phyloP scores from a whole-genome alignment of 2,329 filamentous ascomycete genomes.

The Amesomyces nigricolor region DNA sequence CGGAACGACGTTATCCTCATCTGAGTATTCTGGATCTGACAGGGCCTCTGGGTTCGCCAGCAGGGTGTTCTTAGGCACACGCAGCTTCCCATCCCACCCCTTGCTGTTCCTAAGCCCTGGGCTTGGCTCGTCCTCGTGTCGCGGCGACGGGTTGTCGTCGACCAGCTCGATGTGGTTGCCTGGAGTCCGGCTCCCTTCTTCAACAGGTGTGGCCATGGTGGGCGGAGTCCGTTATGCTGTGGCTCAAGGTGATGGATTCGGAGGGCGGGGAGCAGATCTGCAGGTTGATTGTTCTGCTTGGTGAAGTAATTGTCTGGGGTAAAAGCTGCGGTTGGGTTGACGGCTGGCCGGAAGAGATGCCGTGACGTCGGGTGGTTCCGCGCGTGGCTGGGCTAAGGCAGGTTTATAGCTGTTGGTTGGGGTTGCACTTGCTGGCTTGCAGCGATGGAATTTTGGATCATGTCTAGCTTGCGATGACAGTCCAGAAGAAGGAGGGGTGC shows the following conservation, averaged over 20 bases:
- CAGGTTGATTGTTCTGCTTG: too few species aligned
- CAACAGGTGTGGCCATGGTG: slow-evolving; percentile 39
- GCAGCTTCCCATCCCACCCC: slow-evolving; percentile 80
- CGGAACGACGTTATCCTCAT: slow-evolving; percentile 59
- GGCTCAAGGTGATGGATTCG: not conserved
- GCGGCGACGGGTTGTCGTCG: slow-evolving; percentile 37
- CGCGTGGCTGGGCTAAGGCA: not conserved
- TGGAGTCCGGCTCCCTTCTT: slow-evolving; percentile 34
- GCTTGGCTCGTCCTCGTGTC: slow-evolving; percentile 39
- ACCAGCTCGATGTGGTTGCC: slow-evolving; percentile 46
- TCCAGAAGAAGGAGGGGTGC: too few species aligned
- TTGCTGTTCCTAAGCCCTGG: slow-evolving; percentile 53
- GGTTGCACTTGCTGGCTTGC: not conserved
- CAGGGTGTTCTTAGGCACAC: slow-evolving; percentile 63
- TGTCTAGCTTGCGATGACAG: too few species aligned
- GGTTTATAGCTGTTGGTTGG: not conserved
- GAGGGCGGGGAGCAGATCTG: too few species aligned
- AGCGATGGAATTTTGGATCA: not conserved
- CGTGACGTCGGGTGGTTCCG: not conserved
- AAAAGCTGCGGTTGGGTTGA: too few species aligned
- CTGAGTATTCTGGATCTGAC: slow-evolving; percentile 81
- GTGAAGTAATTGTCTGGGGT: too few species aligned
- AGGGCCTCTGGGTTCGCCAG: slow-evolving; percentile 75
- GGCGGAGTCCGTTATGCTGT: not conserved
- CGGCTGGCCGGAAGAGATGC: too few species aligned